Percentiles rank a stretch among this genome's conserved stretches.
phyloP scores from a whole-genome alignment of 2,329 filamentous ascomycete species.

The Epichloe festucae region DNA sequence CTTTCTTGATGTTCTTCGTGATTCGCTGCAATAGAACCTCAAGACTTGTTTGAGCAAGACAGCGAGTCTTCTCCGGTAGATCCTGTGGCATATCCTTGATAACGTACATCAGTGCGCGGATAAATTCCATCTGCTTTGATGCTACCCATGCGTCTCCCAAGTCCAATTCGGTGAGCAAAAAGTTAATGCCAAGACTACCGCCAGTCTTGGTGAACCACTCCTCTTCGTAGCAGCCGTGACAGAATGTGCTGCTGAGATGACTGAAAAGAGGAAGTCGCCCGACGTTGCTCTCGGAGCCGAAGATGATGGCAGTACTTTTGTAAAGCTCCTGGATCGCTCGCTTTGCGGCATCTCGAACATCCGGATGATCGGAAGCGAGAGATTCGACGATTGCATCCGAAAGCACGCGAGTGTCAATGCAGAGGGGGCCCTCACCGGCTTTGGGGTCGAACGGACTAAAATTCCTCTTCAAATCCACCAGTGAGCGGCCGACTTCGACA shows the following conservation, averaged over 20 bases:
- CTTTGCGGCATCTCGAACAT: slow-evolving; percentile 73
- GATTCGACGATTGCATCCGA: slow-evolving; percentile 85
- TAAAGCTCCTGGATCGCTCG: slow-evolving; percentile 66
- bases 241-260: slow-evolving; percentile 71
- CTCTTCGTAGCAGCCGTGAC: slow-evolving; percentile 90
- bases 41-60: slow-evolving; percentile 71
- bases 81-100: slow-evolving; percentile 97
- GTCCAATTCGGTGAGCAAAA: slow-evolving; percentile 78
- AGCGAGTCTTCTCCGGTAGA: slow-evolving; percentile 76
- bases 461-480: slow-evolving; percentile 66
- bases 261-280: slow-evolving; percentile 73
- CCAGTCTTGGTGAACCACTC: slow-evolving; percentile 98
- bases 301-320: slow-evolving; percentile 62
- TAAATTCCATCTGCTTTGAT: slow-evolving; percentile 73
- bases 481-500: slow-evolving; percentile 74
- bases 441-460: slow-evolving; percentile 71
- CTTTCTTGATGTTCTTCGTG: slow-evolving; percentile 66
- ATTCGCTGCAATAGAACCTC: slow-evolving; percentile 67
- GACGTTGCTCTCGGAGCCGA: slow-evolving; percentile 60
- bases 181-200: slow-evolving; percentile 78
- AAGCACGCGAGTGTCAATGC: slow-evolving; percentile 74
- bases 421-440: slow-evolving; percentile 75
- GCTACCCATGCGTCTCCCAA: slow-evolving; percentile 75
- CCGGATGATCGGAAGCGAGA: slow-evolving; percentile 69
- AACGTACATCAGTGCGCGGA: slow-evolving; percentile 86